Conservation (phyloP, 177 flowering plant species). For the Tripterygium wilfordii region DNA sequence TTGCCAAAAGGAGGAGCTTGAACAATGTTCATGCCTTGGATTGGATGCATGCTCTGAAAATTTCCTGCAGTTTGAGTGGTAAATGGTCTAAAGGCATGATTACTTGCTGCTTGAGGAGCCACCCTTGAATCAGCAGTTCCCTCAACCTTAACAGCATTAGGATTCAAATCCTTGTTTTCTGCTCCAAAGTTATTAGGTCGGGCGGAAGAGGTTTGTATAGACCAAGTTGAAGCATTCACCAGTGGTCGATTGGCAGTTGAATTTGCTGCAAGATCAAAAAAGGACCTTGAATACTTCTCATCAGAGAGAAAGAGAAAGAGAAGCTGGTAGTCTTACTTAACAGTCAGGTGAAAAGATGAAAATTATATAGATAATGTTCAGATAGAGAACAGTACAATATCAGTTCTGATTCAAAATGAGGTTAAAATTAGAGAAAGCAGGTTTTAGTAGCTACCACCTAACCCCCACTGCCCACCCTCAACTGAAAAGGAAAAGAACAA, state of each 20-base stretch:
- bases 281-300: not conserved
- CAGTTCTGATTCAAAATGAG: not conserved
- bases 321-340: too few relatives aligned
- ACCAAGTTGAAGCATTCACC: constrained; percentile 39
- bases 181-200: constrained; percentile 29
- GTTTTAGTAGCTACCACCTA: not conserved
- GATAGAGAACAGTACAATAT: not conserved
- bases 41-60: constrained; percentile 33
- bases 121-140: constrained; percentile 25
- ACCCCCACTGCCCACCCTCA: not conserved
- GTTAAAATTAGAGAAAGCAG: not conserved
- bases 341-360: too few relatives aligned
- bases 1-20: constrained; percentile 31
- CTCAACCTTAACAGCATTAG: constrained; percentile 30
- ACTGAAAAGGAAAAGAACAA: too few relatives aligned
- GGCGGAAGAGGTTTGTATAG: constrained; percentile 44
- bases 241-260: constrained; percentile 36
- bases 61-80: constrained; percentile 37
- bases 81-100: constrained; percentile 36
- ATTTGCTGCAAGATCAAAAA: constrained; percentile 34
- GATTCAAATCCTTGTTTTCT: constrained; percentile 38
- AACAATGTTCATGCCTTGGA: constrained; percentile 32
- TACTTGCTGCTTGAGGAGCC: constrained; percentile 35
- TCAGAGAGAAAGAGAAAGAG: too few relatives aligned
- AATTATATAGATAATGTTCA: not conserved